Evolutionary conservation across 345 rosid genomes (phyloP).

Genomic region (Acer saccharum): DNA sequence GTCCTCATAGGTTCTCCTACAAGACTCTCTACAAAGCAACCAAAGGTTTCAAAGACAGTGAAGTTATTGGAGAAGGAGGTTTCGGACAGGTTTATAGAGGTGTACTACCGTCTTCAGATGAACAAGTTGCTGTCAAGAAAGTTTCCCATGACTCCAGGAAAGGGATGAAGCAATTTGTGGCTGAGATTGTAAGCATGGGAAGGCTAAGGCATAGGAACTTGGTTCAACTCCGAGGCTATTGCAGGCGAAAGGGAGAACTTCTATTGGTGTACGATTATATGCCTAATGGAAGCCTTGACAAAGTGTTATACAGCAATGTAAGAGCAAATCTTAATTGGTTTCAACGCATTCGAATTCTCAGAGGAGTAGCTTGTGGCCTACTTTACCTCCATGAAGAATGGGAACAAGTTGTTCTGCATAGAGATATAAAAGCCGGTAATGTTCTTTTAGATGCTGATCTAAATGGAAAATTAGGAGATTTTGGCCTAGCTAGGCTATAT

Average conservation of each 20-base stretch:
- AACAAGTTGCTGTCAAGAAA: slow-evolving; percentile 61
- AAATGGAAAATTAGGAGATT: slow-evolving; percentile 49
- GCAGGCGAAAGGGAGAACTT: slow-evolving; percentile 38
- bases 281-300: slow-evolving; percentile 58
- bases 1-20: slow-evolving; percentile 39
- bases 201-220: slow-evolving; percentile 41
- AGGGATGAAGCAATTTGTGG: slow-evolving; percentile 45
- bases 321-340: slow-evolving; percentile 29
- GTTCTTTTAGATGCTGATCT: slow-evolving; percentile 36
- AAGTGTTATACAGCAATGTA: slow-evolving; percentile 23
- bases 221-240: slow-evolving; percentile 46
- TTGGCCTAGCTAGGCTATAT: slow-evolving; percentile 40
- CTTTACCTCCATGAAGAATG: slow-evolving; percentile 43
- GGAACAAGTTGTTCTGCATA: slow-evolving; percentile 48
- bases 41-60: too few species aligned
- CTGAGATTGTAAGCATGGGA: slow-evolving; percentile 26
- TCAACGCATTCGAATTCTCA: slow-evolving; percentile 39
- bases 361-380: slow-evolving; percentile 36
- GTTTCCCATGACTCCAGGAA: slow-evolving; percentile 46
- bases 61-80: too few species aligned
- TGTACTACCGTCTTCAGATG: slow-evolving; percentile 36
- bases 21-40: slow-evolving; percentile 14
- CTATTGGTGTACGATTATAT: slow-evolving; percentile 52
- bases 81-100: too few species aligned
- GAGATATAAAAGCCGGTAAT: slow-evolving; percentile 48